Base-by-base conservation (phyloP, 352 stramenopile species). In the Phytopythium helicoides region DNA sequence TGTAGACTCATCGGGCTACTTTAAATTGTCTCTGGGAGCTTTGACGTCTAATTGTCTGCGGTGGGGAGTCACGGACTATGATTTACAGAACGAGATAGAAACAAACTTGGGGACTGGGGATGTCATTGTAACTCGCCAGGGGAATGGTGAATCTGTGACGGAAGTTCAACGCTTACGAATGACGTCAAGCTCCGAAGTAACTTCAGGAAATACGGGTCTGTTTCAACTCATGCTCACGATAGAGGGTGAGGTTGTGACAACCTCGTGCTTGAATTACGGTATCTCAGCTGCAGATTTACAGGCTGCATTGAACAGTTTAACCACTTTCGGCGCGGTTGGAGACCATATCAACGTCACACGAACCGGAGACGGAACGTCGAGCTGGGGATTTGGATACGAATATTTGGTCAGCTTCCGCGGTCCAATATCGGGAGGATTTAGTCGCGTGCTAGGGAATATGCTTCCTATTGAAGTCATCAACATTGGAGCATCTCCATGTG, bases 381-480 rank as follows among this genome's bases (percentile, higher is more conserved):
- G 52, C 5, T 92, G 76, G 78, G 84, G 84, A 9, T 94, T 86
- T 52, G 84, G 84, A 0, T 94, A 85, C 49, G 76, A 92, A 54
- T 94, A 91, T 51, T 56, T 77, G 8, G 73, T 94, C 47, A 50
- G 71, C 23, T 94, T 90, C 39, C 54, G 49, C 31, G 84, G 84
- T 2, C 73, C 81, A 0, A 56, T 91, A 9, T 56, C 52, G 8
- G 80, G 82, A 18, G 78, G 80, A 3, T 68, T 63, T 38, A 92
- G 77, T 40, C 60, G n/a, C 3, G 69, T 94, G 7, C 39, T 92
- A 0, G 84, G 81, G 0, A 67, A 92, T 40, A 60, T 92, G 4
- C 50, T 59, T 9, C 62, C 68, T 26, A 41, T 94, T 0, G 54
- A 67, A 34, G 60, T 87, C 25, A 59, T 83, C 16, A 88, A 86